phyloP scores from a whole-genome alignment of 257 asterid genomes.

The Anisodus acutangulus region DNA sequence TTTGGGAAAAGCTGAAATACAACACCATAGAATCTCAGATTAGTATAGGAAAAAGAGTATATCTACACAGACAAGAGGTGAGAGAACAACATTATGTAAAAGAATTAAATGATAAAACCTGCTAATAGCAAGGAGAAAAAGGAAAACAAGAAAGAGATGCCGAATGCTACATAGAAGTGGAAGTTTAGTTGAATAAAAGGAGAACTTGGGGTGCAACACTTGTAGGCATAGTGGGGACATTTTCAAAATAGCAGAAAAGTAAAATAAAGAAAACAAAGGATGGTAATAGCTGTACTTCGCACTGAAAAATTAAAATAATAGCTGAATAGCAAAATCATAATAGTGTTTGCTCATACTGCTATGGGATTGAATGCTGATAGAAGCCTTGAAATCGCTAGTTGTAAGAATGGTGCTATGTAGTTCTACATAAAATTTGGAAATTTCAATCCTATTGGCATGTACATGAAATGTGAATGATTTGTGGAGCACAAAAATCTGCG shows the following conservation, averaged over 20 bases:
- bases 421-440: neutral
- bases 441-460: neutral
- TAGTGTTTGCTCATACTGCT: constrained; percentile 1
- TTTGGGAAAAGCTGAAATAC: constrained; percentile 87
- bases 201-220: constrained; percentile 1
- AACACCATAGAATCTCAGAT: constrained; percentile 14
- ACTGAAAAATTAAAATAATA: neutral
- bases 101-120: neutral
- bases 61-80: constrained; percentile 19
- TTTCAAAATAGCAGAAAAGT: constrained; percentile 22
- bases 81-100: neutral
- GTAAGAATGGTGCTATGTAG: neutral
- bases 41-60: neutral
- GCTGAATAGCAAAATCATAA: neutral
- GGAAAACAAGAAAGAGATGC: neutral
- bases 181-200: neutral
- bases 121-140: neutral
- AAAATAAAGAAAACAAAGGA: neutral
- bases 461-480: neutral
- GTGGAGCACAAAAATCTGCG: neutral
- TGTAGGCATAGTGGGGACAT: neutral
- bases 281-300: neutral
- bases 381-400: neutral
- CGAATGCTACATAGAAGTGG: neutral
- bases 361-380: neutral